Base-by-base conservation (phyloP, 139 green algal species). In the Yamagishiella unicocca region DNA sequence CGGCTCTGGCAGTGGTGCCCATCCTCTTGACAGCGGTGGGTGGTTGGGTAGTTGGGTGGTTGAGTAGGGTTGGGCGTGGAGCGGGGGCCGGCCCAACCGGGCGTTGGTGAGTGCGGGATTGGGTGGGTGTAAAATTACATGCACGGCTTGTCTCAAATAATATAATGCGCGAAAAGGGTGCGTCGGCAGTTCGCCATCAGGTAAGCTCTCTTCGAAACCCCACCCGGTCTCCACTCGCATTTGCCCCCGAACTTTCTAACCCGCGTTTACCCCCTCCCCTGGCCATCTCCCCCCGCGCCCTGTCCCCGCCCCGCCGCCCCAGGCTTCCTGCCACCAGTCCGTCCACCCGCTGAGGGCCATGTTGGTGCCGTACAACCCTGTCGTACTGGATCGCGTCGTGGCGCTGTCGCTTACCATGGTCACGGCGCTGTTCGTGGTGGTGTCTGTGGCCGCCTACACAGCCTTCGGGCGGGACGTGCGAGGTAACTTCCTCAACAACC, bases 401-500 rank as follows among this genome's bases (percentile, higher is more conserved):
- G 85, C 75, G 33, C 22, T 37, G 5, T 77, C 88, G 1, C 76
- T 91, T 45, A 62, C 67, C 29, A 46, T 79, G 43, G 83, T 82
- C 43, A 80, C 70, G 10, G 66, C 45, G 1, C 87, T 91, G 21
- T 91, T 89, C 45, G 43, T 73, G 67, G 83, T 80, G 35, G 53
- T 91, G 27, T 42, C 33, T 4, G 27, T 87, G 24, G 77, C 83
- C 19, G 58, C 61, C 21, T 83, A 89, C 35, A 86, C 70, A 9
- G 88, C 83, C 2, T 91, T 91, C 64, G 88, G 88, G 4, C 37
- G 50, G 31, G 83, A 66, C 6, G 55, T 89, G 17, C 45, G 66
- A 0, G 43, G 38, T 54, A 89, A 91, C 55, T 87, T 91, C 64
- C 76, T 91, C 2, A 91, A 89, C 68, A 91, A 91, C 67, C 35